These are phyloP conservation scores for Entrophospora sp. DNA, from an alignment of 192 early-diverging fungal species.

Conservation along the genomic window DNA sequence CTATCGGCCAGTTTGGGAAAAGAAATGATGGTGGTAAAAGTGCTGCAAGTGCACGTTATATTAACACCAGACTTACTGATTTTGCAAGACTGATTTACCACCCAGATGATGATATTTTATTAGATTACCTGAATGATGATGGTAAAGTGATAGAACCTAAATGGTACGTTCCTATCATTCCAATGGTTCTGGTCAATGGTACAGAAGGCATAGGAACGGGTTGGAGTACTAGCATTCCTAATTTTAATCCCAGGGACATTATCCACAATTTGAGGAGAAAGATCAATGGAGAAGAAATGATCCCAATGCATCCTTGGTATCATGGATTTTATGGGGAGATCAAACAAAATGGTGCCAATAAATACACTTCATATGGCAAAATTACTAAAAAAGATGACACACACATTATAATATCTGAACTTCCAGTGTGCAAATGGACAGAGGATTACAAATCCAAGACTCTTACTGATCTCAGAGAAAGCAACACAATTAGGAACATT, in stretches of 20 bases:
- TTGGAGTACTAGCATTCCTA: slow-evolving; percentile 73
- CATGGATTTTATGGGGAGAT: slow-evolving; percentile 86
- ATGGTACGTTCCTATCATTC: slow-evolving; percentile 88
- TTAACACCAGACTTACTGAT: slow-evolving; percentile 66
- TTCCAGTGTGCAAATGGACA: slow-evolving; percentile 86
- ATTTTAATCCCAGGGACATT: slow-evolving; percentile 83
- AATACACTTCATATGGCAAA: slow-evolving; percentile 60
- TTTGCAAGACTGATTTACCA: slow-evolving; percentile 74
- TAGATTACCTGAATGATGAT: slow-evolving; percentile 83
- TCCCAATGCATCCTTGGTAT: slow-evolving; percentile 87
- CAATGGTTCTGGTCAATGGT: slow-evolving; percentile 94
- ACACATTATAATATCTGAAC: slow-evolving; percentile 78
- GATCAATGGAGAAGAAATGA: slow-evolving; percentile 64
- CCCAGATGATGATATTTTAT: slow-evolving; percentile 71
- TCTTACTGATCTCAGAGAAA: too few relatives aligned
- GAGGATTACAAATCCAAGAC: slow-evolving; percentile 79
- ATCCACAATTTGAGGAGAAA: slow-evolving; percentile 73
- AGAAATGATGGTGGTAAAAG: slow-evolving; percentile 80
- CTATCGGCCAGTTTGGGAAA: slow-evolving; percentile 88
- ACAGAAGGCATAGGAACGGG: slow-evolving; percentile 91
- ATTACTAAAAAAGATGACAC: slow-evolving; percentile 64
- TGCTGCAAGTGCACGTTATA: slow-evolving; percentile 94
- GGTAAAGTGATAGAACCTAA: slow-evolving; percentile 84
- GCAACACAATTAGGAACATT: too few relatives aligned
- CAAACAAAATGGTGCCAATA: slow-evolving; percentile 40